Conservation (phyloP, 2,329 filamentous ascomycete genomes). For the Talaromyces sp. region DNA sequence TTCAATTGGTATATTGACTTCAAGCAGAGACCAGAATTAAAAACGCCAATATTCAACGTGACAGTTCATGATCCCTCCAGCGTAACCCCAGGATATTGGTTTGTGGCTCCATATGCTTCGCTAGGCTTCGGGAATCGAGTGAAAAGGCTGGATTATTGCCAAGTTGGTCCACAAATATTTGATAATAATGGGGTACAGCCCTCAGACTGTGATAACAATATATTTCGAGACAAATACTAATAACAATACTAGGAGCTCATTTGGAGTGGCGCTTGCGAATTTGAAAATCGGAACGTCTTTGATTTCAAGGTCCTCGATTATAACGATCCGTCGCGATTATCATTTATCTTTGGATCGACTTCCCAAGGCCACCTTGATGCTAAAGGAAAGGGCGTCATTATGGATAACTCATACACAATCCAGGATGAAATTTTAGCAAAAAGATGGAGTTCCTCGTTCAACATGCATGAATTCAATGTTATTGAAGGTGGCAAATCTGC, state of each 20-base stretch:
- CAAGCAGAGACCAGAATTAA: constrained; percentile 25
- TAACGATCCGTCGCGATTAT: constrained; percentile 44
- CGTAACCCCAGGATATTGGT: constrained; percentile 46
- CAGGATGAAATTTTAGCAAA: constrained; percentile 37
- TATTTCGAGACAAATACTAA: not conserved
- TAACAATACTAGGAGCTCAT: constrained; percentile 37
- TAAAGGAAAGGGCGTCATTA: constrained; percentile 47
- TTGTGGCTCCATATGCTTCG: constrained; percentile 44
- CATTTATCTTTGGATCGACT: constrained; percentile 41
- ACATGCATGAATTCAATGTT: constrained; percentile 41
- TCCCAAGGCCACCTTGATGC: constrained; percentile 30
- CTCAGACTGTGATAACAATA: not conserved
- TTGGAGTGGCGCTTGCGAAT: constrained; percentile 47
- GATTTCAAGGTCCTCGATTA: constrained; percentile 47
- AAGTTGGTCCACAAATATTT: constrained; percentile 50
- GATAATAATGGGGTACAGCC: constrained; percentile 44
- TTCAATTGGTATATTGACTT: too few relatives aligned
- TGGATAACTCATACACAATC: constrained; percentile 46
- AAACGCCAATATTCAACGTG: constrained; percentile 28
- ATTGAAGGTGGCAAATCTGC: constrained; percentile 31
- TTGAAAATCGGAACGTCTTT: constrained; percentile 48
- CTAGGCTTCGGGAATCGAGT: constrained; percentile 19
- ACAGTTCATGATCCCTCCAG: constrained; percentile 26
- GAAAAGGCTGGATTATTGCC: constrained; percentile 37
- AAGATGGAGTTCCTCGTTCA: constrained; percentile 26